A percentile compares a stretch with the other conserved stretches of the same genome.
Conservation (phyloP, 495 filamentous ascomycete genomes). For the Sphaerosporella brunnea region DNA sequence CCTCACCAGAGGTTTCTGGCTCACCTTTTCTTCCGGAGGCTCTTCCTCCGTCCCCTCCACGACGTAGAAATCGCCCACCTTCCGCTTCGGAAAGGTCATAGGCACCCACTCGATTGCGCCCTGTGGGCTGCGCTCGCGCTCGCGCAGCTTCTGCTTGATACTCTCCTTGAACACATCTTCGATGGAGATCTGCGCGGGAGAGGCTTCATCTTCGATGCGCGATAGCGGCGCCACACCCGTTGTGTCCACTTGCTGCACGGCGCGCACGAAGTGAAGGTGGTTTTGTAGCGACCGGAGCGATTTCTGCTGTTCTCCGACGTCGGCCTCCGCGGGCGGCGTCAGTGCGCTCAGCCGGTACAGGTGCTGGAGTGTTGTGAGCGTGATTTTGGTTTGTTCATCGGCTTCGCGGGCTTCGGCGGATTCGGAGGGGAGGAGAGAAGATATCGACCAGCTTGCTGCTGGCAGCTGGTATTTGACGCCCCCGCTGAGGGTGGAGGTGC, state of each 20-base stretch:
- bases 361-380: slow-evolving; percentile 44
- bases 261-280: slow-evolving; percentile 75
- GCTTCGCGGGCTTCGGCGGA: slow-evolving; percentile 27
- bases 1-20: no score
- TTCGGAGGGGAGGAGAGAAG: slow-evolving; percentile 45
- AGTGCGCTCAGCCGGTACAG: slow-evolving; percentile 83
- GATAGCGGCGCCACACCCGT: slow-evolving; percentile 49
- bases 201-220: slow-evolving; percentile 67
- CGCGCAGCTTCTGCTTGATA: background rate
- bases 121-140: slow-evolving; percentile 3
- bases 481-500: no score
- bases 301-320: no score
- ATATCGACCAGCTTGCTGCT: slow-evolving; percentile 67
- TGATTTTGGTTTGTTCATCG: slow-evolving; percentile 33
- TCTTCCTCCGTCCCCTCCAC: slow-evolving; percentile 25
- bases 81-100: slow-evolving; percentile 10
- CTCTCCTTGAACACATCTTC: slow-evolving; percentile 12
- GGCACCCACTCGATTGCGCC: slow-evolving; percentile 11
- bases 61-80: slow-evolving; percentile 17
- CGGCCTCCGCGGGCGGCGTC: slow-evolving; percentile 37
- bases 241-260: slow-evolving; percentile 67
- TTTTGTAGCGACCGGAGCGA: slow-evolving; percentile 54
- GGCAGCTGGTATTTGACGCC: no score
- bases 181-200: slow-evolving; percentile 21
- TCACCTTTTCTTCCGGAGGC: no score